Base-by-base conservation (phyloP, 176 grass and related monocot genomes). In the Carex littledalei region DNA sequence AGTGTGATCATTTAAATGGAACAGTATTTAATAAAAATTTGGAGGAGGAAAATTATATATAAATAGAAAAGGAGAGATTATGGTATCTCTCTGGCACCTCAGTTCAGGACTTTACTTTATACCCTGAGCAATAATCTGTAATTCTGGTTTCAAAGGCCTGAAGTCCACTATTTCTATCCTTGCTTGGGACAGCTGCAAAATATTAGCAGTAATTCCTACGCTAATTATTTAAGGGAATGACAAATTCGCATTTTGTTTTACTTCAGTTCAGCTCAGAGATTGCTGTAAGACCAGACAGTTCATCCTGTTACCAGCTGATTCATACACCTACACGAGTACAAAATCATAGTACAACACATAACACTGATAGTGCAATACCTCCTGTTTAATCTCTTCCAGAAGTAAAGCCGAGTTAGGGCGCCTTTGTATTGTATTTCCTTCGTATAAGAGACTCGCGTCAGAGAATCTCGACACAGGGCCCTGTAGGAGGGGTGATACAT, bases 361-460 rank as follows among this genome's bases (percentile, higher is more conserved):
- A 86, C 81, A 89, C 31, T 97, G 45, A 34, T 5, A 69, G 8
- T 71, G 17, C 6, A 71, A 64, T 76, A 85, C 87, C 73, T 98
- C 95, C 84, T 93, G 88, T 80, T 98, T 98, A 73, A 98, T 95
- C 78, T 94, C 95, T 56, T 98, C 95, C 32, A 98, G 95, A 45
- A 98, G 89, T 47, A 98, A 70, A 43, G 91, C 93, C 53, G 95
- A 90, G 70, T 95, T 98, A n/a, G 88, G 88, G 60, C 85, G 85
- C 54, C 90, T 90, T 67, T 91, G 95, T 62, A 98, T 95, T 83
- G 87, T 92, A 53, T 83, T 83, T 53, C 95, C 93, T 68, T 92
- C 95, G 12, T 85, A 93, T 66, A 89, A 80, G 73, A 92, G 53
- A 55, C 89, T 89, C 65, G 88, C 75, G 31, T 92, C 91, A 63